phyloP scores from a whole-genome alignment of 2,329 filamentous ascomycete species.

The Huntiella moniliformis region DNA sequence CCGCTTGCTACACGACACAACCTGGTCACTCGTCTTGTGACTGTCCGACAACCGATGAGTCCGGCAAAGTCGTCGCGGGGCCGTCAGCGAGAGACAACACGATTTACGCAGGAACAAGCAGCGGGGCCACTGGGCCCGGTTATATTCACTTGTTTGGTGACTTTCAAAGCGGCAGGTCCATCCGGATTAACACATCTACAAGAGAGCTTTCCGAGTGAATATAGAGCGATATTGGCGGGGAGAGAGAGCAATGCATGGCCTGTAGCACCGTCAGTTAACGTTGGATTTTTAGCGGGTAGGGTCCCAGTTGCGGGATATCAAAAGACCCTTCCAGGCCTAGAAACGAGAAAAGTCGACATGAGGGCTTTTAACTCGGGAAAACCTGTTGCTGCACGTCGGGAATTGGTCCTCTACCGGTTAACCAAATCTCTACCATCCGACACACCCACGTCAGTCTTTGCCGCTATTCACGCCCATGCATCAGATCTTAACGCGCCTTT shows the following conservation, averaged over 20 bases:
- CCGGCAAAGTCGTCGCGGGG: constrained; percentile 20
- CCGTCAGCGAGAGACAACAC: constrained; percentile 13
- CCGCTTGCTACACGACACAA: constrained; percentile 26
- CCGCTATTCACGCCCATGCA: constrained; percentile 30
- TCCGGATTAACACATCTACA: constrained; percentile 18
- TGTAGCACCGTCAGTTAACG: constrained; percentile 15
- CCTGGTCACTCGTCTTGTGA: constrained; percentile 31
- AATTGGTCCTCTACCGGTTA: constrained; percentile 31
- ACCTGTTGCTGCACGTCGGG: constrained; percentile 25
- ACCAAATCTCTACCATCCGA: constrained; percentile 21
- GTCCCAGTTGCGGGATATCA: constrained; percentile 20
- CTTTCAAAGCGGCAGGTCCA: constrained; percentile 27
- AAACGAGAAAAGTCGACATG: constrained; percentile 39
- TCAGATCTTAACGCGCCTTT: constrained; percentile 35
- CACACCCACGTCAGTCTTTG: constrained; percentile 22
- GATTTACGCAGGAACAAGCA: constrained; percentile 13
- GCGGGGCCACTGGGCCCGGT: constrained; percentile 22
- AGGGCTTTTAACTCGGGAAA: constrained; percentile 23
- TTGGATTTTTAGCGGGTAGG: constrained; percentile 22
- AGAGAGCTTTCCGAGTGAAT: constrained; percentile 23
- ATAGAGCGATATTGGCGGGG: constrained; percentile 14
- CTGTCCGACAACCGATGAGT: constrained; percentile 25
- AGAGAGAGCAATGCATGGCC: constrained; percentile 27
- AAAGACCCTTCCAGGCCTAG: constrained; percentile 28
- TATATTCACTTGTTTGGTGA: constrained; percentile 32